Evolutionary conservation across 768 basidiomycete genomes (phyloP).

Genomic region (Flagelloscypha sp.): DNA sequence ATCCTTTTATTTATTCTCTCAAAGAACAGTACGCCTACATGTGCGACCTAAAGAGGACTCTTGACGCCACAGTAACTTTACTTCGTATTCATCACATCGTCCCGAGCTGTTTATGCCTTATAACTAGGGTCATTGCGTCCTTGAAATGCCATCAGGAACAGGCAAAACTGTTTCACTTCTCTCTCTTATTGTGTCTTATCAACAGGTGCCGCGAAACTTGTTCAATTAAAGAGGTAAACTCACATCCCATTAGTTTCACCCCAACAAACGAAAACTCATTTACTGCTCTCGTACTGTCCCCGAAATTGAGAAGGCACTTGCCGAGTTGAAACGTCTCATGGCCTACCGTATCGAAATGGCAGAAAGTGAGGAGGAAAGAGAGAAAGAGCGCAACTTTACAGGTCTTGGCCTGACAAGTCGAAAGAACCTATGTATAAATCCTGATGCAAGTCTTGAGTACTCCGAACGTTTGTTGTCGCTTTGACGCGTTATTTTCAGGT

Average conservation of each 20-base stretch:
- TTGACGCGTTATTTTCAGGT: slow-evolving; percentile 45
- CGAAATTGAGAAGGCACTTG: slow-evolving; percentile 96
- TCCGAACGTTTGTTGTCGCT: no score
- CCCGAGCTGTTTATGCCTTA: not conserved
- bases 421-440: slow-evolving; percentile 94
- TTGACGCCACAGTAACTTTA: slow-evolving; percentile 76
- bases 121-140: slow-evolving; percentile 90
- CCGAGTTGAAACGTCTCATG: slow-evolving; percentile 91
- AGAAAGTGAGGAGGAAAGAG: slow-evolving; percentile 64
- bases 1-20: slow-evolving; percentile 6
- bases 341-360: slow-evolving; percentile 71
- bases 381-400: slow-evolving; percentile 74
- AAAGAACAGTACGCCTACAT: slow-evolving; percentile 98
- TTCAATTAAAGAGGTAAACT: slow-evolving; percentile 6
- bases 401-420: slow-evolving; percentile 92
- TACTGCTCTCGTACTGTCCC: slow-evolving; percentile 99
- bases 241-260: slow-evolving; percentile 64
- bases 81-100: slow-evolving; percentile 2
- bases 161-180: slow-evolving; percentile 97
- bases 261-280: slow-evolving; percentile 86
- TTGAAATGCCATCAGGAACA: slow-evolving; percentile 99
- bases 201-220: slow-evolving; percentile 52
- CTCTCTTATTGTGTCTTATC: slow-evolving; percentile 94
- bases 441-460: slow-evolving; percentile 77
- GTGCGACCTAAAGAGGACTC: slow-evolving; percentile 94